Base-by-base conservation (phyloP, 345 rosid genomes). In the Chamaenerion angustifolium region DNA sequence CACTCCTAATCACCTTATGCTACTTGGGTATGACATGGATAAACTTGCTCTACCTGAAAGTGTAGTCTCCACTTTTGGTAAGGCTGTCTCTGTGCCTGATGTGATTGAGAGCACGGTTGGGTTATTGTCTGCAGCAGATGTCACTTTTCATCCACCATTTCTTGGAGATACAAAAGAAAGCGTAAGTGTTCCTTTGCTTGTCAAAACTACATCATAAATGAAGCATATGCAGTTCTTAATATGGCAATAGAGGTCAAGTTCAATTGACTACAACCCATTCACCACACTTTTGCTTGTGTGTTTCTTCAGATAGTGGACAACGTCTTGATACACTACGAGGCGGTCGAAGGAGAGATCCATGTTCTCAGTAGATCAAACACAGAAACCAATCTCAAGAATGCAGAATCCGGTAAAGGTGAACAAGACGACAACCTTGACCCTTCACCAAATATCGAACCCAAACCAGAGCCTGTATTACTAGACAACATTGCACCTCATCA, bases 101-200 rank as follows among this genome's bases (percentile, higher is more conserved):
- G 81, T 88, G 51, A 85, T 92, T 15, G 99, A 93, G 70, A 88
- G 96, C 65, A 93, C 88, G 14, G 88, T 73, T 1, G 94, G 95
- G 57, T 64, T 88, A 43, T 69, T 93, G 64, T 77, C 95, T 9
- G 80, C 76, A 53, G 82, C 88, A 11, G 86, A 85, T 55, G 92
- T 85, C 23, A 74, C 94, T 44, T 71, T 79, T 57, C 85, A 74
- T 42, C 80, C 67, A 64, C 71, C 81, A 35, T 76, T 78, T 50
- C 64, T 71, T 27, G 81, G 76, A 57, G 80, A 82, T 61, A 73
- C 78, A 3, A 66, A 76, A 31, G 95, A 84, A 75, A 65, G 79
- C 68, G 98, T 84, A 80, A 80, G 96, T 31, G 37, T 31, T 31
- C 37, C 37, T 31, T 31, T 31, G 37, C 37, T 23, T 23, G 27